Evolutionary conservation across 148 eudicot genomes (phyloP), one percentile per base, ranked within the genome.

Genomic region (Euryodendron excelsum): DNA sequence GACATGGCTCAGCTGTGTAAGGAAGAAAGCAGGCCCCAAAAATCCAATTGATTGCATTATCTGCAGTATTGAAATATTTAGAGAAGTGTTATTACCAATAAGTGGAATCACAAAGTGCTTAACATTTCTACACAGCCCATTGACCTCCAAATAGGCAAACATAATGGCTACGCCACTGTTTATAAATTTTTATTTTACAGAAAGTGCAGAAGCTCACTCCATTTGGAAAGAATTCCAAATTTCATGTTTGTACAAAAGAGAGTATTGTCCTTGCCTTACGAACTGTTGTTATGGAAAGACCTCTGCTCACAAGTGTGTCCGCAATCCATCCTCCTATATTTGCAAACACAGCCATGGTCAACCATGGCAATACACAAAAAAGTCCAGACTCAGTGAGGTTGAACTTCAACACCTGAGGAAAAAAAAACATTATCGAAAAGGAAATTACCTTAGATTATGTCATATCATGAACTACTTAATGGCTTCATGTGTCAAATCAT

Each of bases 271-370:
- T 84, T 84, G 90, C 98, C 97, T 93, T 93, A 80, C 97, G 96
- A 82, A 95, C 98, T 56, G 96, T 76, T 61, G 98, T 93, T 78
- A 95, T 84, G 37, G 98, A 91, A 72, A 87, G 78, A 68, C 97
- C 97, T 88, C 68, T 90, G 87, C 90, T 95, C 55, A 95, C 87
- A 76, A 95, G 94, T 55, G 96, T 90, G 81, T 93, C 98, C 6
- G 97, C 97, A 84, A 95, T 95, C 98, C 98, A 95, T 41, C 98
- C 97, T 80, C 98, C 98, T 78, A 94, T 84, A 83, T 94, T 95
- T 47, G 98, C 98, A 87, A 90, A 95, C 48, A 91, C 78, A 53
- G 99, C 99, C 99, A 93, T 93, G 73, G 99, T 95, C 85, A 95
- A 88, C 99, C 99, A 95, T 81, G 99, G 99, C 61, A 95, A 77